phyloP scores from a whole-genome alignment of 1,284 basidiomycete species.

The Heimioporus retisporus region DNA sequence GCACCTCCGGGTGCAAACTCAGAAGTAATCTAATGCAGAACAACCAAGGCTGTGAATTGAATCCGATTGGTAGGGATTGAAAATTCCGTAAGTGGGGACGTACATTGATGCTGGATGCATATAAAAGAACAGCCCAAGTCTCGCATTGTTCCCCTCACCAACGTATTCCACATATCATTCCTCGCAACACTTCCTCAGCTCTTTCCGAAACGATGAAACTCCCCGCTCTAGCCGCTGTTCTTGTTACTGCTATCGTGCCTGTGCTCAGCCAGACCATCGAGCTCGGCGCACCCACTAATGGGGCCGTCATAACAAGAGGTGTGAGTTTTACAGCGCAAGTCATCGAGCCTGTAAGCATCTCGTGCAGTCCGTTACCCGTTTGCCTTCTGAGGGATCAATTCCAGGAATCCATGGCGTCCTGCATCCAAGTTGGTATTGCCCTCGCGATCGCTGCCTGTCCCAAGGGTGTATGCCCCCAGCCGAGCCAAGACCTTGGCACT shows the following conservation, averaged over 20 bases:
- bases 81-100: too few species aligned
- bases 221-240: constrained; percentile 11
- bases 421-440: constrained; percentile 43
- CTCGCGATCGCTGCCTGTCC: constrained; percentile 34
- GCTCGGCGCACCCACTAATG: constrained; percentile 32
- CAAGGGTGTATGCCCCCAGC: constrained; percentile 33
- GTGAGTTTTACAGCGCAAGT: constrained; percentile 30
- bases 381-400: background rate
- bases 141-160: too few species aligned
- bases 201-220: constrained; percentile 26
- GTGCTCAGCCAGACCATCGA: constrained; percentile 41
- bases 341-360: constrained; percentile 30
- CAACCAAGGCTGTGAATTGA: too few species aligned
- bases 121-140: too few species aligned
- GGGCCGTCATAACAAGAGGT: constrained; percentile 26
- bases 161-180: too few species aligned
- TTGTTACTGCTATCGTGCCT: constrained; percentile 16
- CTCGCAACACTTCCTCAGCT: too few species aligned
- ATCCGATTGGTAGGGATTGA: too few species aligned
- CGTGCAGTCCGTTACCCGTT: background rate
- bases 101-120: too few species aligned
- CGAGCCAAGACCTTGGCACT: constrained; percentile 28
- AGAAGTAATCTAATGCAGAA: too few species aligned
- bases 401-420: constrained; percentile 33
- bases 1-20: too few species aligned